Percentiles rank a stretch among this genome's conserved stretches.
Conservation (phyloP, 805 yeast species). For the Kuraishia cidri region DNA sequence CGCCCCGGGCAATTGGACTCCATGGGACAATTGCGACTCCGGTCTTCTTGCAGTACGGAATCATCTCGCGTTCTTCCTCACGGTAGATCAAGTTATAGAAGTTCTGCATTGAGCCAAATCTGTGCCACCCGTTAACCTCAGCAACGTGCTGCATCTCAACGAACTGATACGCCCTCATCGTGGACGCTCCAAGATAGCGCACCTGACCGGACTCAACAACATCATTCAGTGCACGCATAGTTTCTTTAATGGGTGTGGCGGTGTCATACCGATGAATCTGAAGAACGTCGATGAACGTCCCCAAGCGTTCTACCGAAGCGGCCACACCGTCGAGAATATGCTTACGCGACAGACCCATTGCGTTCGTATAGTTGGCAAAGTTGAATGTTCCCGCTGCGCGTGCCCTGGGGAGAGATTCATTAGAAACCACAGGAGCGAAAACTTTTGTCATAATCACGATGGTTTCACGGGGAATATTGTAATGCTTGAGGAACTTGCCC, state of each 20-base stretch:
- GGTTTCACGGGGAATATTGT: constrained; percentile 41
- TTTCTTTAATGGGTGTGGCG: constrained; percentile 38
- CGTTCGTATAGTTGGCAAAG: constrained; percentile 18
- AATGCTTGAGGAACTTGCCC: constrained; percentile 45
- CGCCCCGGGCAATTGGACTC: constrained; percentile 51
- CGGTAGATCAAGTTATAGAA: constrained; percentile 46
- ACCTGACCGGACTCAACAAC: constrained; percentile 34
- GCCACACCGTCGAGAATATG: constrained; percentile 37
- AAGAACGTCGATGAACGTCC: constrained; percentile 42
- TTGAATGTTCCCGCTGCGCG: background rate
- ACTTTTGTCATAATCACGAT: constrained; percentile 48
- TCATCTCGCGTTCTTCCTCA: constrained; percentile 61
- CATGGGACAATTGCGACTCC: constrained; percentile 53
- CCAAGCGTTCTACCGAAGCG: constrained; percentile 33
- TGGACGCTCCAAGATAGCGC: constrained; percentile 55
- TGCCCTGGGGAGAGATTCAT: background rate
- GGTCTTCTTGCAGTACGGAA: constrained; percentile 40
- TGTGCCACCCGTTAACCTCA: constrained; percentile 45
- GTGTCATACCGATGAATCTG: constrained; percentile 50
- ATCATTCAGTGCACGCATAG: constrained; percentile 47
- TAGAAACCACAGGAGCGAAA: constrained; percentile 16
- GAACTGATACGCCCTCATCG: constrained; percentile 50
- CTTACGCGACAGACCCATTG: constrained; percentile 31
- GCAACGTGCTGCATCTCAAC: constrained; percentile 47
- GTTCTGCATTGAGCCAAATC: constrained; percentile 52